Evolutionary conservation across 768 basidiomycete genomes (phyloP).

Genomic region (Tephrocybe sp.): DNA sequence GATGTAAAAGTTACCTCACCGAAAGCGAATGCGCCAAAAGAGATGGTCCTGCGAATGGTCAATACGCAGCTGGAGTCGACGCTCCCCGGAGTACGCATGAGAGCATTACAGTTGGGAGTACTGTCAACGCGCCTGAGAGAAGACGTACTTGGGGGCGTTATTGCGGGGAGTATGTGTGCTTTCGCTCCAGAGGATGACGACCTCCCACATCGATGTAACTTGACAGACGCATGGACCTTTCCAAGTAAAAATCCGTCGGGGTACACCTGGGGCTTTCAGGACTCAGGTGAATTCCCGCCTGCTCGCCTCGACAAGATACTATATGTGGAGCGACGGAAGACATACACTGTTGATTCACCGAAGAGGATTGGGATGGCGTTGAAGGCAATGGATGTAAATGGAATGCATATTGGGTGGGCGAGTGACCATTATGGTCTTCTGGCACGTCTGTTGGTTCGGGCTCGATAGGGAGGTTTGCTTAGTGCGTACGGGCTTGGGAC

Average conservation of each 20-base stretch:
- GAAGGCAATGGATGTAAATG: conserved; percentile 36
- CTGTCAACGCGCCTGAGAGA: conserved; percentile 50
- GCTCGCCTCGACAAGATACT: conserved; percentile 68
- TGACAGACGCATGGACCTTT: conserved; percentile 62
- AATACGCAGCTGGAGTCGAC: conserved; percentile 80
- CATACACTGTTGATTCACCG: conserved; percentile 53
- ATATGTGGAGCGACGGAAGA: conserved; percentile 48
- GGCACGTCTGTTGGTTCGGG: conserved; percentile 33
- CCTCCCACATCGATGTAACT: conserved; percentile 43
- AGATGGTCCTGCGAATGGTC: conserved; percentile 55
- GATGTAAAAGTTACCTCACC: conserved; percentile 49
- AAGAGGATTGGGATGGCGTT: conserved; percentile 57
- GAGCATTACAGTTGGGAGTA: conserved; percentile 53
- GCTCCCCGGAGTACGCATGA: conserved; percentile 36
- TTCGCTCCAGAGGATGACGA: conserved; percentile 46
- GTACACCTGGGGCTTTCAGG: conserved; percentile 74
- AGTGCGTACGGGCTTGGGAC: conserved; percentile 2
- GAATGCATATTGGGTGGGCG: conserved; percentile 39
- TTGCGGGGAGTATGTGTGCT: conserved; percentile 76
- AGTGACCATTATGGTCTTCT: conserved; percentile 72
- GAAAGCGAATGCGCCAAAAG: conserved; percentile 28
- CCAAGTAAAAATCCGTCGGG: conserved; percentile 43
- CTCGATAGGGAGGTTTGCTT: conserved; percentile 15
- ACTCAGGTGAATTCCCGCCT: conserved; percentile 43
- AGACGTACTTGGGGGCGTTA: conserved; percentile 54